Conservation (phyloP, 371 early-diverging fungal genomes). For the Fennellomyces sp. region DNA sequence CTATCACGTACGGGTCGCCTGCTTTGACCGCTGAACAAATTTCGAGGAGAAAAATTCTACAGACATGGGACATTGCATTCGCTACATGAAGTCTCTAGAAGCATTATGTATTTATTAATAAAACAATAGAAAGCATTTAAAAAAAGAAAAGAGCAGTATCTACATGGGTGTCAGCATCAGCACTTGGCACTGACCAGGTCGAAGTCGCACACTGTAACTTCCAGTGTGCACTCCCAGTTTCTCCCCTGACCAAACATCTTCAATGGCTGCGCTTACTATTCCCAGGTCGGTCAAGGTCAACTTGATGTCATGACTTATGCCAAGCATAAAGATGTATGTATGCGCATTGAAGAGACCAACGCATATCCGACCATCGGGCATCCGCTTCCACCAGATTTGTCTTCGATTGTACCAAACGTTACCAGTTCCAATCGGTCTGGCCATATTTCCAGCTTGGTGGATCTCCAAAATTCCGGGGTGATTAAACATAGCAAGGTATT, state of each 20-base stretch:
- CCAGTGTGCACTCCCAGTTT: slow-evolving; percentile 18
- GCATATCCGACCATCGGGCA: slow-evolving; percentile 40
- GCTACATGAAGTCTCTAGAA: slow-evolving; percentile 29
- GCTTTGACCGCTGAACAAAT: slow-evolving; percentile 58
- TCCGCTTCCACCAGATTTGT: slow-evolving; percentile 48
- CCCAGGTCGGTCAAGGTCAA: slow-evolving; percentile 32
- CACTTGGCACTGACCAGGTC: slow-evolving; percentile 25
- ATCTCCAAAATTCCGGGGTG: slow-evolving; percentile 41
- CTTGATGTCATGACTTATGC: slow-evolving; percentile 29
- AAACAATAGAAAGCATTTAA: background rate
- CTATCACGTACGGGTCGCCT: slow-evolving; percentile 68
- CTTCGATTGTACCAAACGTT: slow-evolving; percentile 41
- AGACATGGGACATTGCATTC: slow-evolving; percentile 83
- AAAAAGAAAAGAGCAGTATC: background rate
- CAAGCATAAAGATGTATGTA: slow-evolving; percentile 40
- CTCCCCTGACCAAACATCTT: slow-evolving; percentile 44
- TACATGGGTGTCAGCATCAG: slow-evolving; percentile 10
- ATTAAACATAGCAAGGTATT: slow-evolving; percentile 35
- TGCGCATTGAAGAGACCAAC: slow-evolving; percentile 43
- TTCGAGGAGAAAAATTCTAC: slow-evolving; percentile 67
- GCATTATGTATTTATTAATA: background rate
- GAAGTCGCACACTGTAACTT: slow-evolving; percentile 9
- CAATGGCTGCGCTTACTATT: slow-evolving; percentile 9
- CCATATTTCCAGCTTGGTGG: slow-evolving; percentile 49
- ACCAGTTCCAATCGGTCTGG: slow-evolving; percentile 40